Evolutionary conservation across 805 yeast species (phyloP).

Genomic region (Nakazawaea ernobii): DNA sequence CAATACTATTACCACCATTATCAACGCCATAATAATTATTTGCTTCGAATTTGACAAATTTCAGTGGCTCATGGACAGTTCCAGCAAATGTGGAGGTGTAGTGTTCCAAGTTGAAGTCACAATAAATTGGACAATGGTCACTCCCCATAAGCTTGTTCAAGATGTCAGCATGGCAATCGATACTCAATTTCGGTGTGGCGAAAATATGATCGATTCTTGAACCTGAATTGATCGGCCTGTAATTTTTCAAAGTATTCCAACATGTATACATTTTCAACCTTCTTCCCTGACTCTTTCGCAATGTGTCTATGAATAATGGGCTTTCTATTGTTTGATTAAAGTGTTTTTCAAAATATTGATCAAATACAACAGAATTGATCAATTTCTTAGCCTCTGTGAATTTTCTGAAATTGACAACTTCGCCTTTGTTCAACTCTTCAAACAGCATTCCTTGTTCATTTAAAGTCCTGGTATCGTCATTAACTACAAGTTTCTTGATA

Average conservation of each 20-base stretch:
- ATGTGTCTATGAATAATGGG: slow-evolving; percentile 51
- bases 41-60: slow-evolving; percentile 42
- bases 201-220: slow-evolving; percentile 81
- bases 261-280: slow-evolving; percentile 73
- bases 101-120: slow-evolving; percentile 42
- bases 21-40: slow-evolving; percentile 36
- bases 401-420: slow-evolving; percentile 29
- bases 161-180: slow-evolving; percentile 42
- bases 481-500: slow-evolving; percentile 19
- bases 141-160: slow-evolving; percentile 75
- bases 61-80: slow-evolving; percentile 18
- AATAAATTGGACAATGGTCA: slow-evolving; percentile 88
- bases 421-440: slow-evolving; percentile 27
- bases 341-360: slow-evolving; percentile 11
- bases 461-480: slow-evolving; percentile 14
- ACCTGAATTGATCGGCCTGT: slow-evolving; percentile 80
- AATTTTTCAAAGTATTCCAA: slow-evolving; percentile 79
- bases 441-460: slow-evolving; percentile 21
- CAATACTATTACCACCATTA: slow-evolving; percentile 21
- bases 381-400: slow-evolving; percentile 36
- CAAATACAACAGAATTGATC: slow-evolving; percentile 36
- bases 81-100: not conserved
- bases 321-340: not conserved
- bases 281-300: slow-evolving; percentile 51
- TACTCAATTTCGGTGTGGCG: slow-evolving; percentile 33